Percentiles rank a stretch among this genome's conserved stretches.
Conservation (phyloP, 2,329 filamentous ascomycete genomes). For the Colletotrichum simmondsii region DNA sequence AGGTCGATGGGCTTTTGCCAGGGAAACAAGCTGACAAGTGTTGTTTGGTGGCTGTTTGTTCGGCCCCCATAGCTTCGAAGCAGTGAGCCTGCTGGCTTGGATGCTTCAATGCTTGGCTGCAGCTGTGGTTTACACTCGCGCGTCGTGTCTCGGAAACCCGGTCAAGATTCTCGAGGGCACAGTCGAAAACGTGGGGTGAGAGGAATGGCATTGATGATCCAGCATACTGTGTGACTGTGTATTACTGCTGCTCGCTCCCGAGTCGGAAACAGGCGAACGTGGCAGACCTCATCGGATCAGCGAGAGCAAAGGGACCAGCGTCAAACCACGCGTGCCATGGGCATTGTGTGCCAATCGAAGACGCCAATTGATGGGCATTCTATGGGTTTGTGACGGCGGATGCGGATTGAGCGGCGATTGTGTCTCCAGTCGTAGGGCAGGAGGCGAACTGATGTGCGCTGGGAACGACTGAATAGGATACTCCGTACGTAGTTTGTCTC, state of each 20-base stretch:
- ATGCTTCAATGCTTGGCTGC: conserved; percentile 10
- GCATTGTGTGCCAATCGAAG: background rate
- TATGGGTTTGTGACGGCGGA: background rate
- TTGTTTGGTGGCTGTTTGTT: conserved; percentile 12
- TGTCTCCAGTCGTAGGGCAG: conserved; percentile 11
- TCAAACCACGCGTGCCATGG: background rate
- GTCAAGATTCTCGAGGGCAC: conserved; percentile 13
- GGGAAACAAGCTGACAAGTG: conserved; percentile 5
- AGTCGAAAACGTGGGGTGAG: conserved; percentile 17
- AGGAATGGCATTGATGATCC: background rate
- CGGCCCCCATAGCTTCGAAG: background rate
- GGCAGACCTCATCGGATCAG: conserved; percentile 30
- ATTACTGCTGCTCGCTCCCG: background rate
- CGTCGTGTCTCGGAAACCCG: conserved; percentile 17
- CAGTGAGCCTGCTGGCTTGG: background rate
- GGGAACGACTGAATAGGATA: conserved; percentile 24
- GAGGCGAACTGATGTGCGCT: conserved; percentile 29
- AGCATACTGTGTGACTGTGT: background rate
- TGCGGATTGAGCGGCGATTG: background rate
- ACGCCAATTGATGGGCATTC: background rate
- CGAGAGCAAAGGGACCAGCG: conserved; percentile 2
- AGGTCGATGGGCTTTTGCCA: background rate
- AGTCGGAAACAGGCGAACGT: conserved; percentile 10
- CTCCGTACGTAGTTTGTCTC: background rate
- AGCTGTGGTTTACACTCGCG: background rate